These are phyloP conservation scores for Globisporangium abappressorium DNA, from an alignment of 352 stramenopile species.

Conservation along the genomic window DNA sequence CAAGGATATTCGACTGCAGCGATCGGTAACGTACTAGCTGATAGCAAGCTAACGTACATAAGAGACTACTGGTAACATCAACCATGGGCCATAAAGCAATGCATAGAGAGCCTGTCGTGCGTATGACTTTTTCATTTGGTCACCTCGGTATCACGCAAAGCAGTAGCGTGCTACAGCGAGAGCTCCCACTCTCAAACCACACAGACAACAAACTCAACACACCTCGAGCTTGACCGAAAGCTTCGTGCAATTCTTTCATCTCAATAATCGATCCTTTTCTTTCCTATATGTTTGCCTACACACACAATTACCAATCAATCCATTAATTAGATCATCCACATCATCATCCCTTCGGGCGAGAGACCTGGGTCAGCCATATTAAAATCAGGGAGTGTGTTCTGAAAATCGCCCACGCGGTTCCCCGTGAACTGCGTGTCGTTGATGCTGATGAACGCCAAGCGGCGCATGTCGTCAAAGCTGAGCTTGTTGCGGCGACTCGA, in stretches of 20 bases:
- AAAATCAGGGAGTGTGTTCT: constrained; percentile 65
- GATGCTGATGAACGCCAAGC: constrained; percentile 80
- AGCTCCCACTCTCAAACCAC: not conserved
- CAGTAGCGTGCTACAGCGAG: not conserved
- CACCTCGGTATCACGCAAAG: not conserved
- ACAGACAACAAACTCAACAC: not conserved
- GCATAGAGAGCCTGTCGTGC: not conserved
- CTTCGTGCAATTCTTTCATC: not conserved
- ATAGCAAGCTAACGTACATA: not conserved
- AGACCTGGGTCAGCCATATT: constrained; percentile 63
- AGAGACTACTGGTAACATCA: not conserved
- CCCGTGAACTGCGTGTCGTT: constrained; percentile 74
- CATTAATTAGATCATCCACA: constrained; percentile 76
- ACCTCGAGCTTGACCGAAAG: not conserved
- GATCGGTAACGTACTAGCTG: constrained; percentile 41
- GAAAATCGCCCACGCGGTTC: constrained; percentile 46
- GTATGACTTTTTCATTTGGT: not conserved
- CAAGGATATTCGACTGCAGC: constrained; percentile 61
- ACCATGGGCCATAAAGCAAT: not conserved
- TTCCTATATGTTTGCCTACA: not conserved
- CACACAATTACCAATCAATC: not conserved
- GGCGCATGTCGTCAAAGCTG: constrained; percentile 64
- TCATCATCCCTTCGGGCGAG: constrained; percentile 81
- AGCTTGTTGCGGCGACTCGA: constrained; percentile 74
- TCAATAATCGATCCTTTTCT: not conserved